A percentile compares a stretch with the other conserved stretches of the same genome.
Conservation (phyloP, 2,329 filamentous ascomycete species). For the Fusarium vanettenii region DNA sequence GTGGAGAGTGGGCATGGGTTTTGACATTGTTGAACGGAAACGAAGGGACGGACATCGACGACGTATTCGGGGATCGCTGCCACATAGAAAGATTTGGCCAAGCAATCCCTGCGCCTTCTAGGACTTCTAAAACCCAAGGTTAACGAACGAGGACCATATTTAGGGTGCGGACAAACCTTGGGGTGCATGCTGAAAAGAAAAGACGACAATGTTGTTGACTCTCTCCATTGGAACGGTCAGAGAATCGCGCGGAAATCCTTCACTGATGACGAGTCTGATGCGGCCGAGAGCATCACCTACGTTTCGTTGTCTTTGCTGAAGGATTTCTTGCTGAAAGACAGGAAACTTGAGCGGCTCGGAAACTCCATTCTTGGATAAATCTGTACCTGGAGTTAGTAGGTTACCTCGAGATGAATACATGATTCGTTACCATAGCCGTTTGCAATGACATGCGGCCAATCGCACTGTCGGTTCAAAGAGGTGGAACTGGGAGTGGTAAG, state of each 20-base stretch:
- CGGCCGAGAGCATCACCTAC: slow-evolving; percentile 77
- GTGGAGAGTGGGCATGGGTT: slow-evolving; percentile 73
- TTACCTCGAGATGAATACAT: too few relatives aligned
- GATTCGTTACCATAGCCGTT: slow-evolving; percentile 53
- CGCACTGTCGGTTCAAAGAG: slow-evolving; percentile 61
- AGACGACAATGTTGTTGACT: slow-evolving; percentile 78
- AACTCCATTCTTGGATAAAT: slow-evolving; percentile 67
- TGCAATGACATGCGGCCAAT: slow-evolving; percentile 63
- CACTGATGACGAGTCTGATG: slow-evolving; percentile 81
- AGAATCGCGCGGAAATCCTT: slow-evolving; percentile 72
- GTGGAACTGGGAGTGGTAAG: slow-evolving; percentile 58
- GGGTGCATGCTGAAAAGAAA: slow-evolving; percentile 89
- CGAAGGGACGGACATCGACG: slow-evolving; percentile 54
- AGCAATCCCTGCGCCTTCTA: slow-evolving; percentile 79
- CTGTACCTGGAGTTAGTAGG: slow-evolving; percentile 44
- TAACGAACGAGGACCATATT: neutral
- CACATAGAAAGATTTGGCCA: slow-evolving; percentile 84
- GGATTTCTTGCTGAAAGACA: slow-evolving; percentile 74
- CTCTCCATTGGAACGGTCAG: slow-evolving; percentile 68
- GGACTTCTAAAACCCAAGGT: slow-evolving; percentile 61
- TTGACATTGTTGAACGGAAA: slow-evolving; percentile 61
- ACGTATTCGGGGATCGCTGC: slow-evolving; percentile 60
- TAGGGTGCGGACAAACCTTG: slow-evolving; percentile 63
- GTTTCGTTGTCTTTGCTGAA: slow-evolving; percentile 78
- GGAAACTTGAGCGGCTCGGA: slow-evolving; percentile 77